Evolutionary conservation across 345 rosid genomes (phyloP), one percentile per base, ranked within the genome.

Genomic region (Microthlaspi erraticum): DNA sequence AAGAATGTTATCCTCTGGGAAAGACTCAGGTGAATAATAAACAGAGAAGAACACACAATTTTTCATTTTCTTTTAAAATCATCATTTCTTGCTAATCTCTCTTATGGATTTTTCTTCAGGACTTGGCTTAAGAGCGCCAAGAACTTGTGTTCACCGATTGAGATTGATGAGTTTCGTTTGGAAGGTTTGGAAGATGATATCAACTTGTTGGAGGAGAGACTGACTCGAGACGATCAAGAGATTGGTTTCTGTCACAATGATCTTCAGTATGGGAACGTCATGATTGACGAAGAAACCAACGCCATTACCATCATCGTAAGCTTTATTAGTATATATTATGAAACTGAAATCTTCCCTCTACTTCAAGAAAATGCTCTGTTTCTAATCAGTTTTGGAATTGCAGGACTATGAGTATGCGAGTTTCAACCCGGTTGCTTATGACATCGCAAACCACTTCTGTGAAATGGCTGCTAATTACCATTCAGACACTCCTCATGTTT

Each of bases 351-450:
- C 5, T 1, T 5, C 1, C 10, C 7, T 45, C 13, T 73, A 7
- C 39, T n/a, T 44, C 52, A 44, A 75, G 45, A 48, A 60, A 69
- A 1, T 69, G 1, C 39, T 68, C 70, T 54, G 66, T 64, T 63
- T 57, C n/a, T 54, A 3, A 39, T 41, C 3, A 43, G 1, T 54
- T 6, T 6, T 31, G 38, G 6, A 55, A 55, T 16, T 54, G 3
- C 77, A 94, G 99, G 99, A 94, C 80, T 94, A 89, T 14, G 99
- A 94, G 86, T 94, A 91, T 73, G 61, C 97, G 44, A 88, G 92
- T 79, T 89, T 79, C 78, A 94, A 94, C 73, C 97, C 96, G 7
- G 60, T 91, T 67, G 97, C 98, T 48, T 94, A 81, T 70, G 99
- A 94, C 68, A 71, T 94, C 37, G 98, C 99, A 7, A 94, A 94